A percentile compares a stretch with the other conserved stretches of the same genome.
Conservation (phyloP, 768 basidiomycete species). For the Mycena crocata region DNA sequence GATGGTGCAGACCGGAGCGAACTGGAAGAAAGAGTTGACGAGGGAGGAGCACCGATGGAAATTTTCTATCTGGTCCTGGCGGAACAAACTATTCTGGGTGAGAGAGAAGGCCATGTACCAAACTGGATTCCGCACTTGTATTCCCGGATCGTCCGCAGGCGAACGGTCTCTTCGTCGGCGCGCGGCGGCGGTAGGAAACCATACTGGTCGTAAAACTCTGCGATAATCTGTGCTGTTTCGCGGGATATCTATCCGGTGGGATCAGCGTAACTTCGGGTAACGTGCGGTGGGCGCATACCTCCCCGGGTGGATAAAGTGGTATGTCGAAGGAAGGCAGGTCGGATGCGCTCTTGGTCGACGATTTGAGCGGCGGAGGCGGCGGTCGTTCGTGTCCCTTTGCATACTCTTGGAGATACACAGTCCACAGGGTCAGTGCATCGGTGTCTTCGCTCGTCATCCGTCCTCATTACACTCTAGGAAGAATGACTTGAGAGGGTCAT, state of each 20-base stretch:
- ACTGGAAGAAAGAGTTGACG: constrained; percentile 18
- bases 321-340: not conserved
- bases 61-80: constrained; percentile 20
- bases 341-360: not conserved
- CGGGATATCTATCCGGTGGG: constrained; percentile 9
- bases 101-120: not conserved
- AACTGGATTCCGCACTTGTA: constrained; percentile 18
- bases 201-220: constrained; percentile 25
- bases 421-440: constrained; percentile 12
- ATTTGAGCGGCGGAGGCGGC: constrained; percentile 8
- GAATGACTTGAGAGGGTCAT: too few relatives aligned
- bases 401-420: constrained; percentile 2
- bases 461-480: too few relatives aligned
- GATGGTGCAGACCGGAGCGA: constrained; percentile 19
- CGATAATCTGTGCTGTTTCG: constrained; percentile 14
- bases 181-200: constrained; percentile 28
- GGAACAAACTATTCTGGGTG: constrained; percentile 10
- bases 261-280: not conserved
- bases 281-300: not conserved
- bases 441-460: not conserved
- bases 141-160: constrained; percentile 18
- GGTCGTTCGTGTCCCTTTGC: constrained; percentile 7
- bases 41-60: constrained; percentile 21
- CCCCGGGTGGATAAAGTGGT: constrained; percentile 22
- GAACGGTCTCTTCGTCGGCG: constrained; percentile 21